Percentiles rank a stretch among this genome's conserved stretches.
Evolutionary conservation across 1,284 basidiomycete species (phyloP).

Genomic region (Pisolithus thermaeus): DNA sequence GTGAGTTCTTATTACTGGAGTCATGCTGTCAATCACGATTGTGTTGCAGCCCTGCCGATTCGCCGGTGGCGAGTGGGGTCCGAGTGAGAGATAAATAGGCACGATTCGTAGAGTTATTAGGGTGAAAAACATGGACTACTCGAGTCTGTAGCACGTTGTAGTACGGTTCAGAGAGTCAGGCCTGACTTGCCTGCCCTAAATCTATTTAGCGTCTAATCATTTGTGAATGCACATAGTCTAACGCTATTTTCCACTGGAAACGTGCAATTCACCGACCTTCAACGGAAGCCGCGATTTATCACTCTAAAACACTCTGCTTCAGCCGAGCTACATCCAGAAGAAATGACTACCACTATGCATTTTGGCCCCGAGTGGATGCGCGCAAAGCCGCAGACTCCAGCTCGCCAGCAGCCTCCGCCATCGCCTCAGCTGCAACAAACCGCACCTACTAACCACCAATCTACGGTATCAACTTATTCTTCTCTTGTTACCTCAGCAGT

Average conservation of each 20-base stretch:
- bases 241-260: conserved; percentile 22
- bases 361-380: conserved; percentile 90
- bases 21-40: conserved; percentile 7
- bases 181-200: conserved; percentile 29
- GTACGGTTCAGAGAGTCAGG: not conserved
- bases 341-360: conserved; percentile 74
- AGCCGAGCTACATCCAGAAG: conserved; percentile 20
- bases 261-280: conserved; percentile 12
- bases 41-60: conserved; percentile 33
- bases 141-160: not conserved
- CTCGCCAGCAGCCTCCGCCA: conserved; percentile 48
- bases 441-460: conserved; percentile 34
- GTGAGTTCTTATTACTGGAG: conserved; percentile 40
- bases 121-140: not conserved
- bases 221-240: conserved; percentile 12
- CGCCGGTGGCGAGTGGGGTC: conserved; percentile 25
- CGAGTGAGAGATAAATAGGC: conserved; percentile 15
- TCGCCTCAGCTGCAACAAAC: conserved; percentile 48
- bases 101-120: not conserved
- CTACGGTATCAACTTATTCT: conserved; percentile 72
- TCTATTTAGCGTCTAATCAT: conserved; percentile 5
- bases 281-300: conserved; percentile 9
- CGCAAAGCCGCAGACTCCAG: conserved; percentile 56
- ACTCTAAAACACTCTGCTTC: conserved; percentile 1
- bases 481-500: conserved; percentile 62